Percentiles rank a stretch among this genome's conserved stretches.
phyloP scores from a whole-genome alignment of 1,139 yeast genomes.

The Hyphopichia pseudoburtonii region DNA sequence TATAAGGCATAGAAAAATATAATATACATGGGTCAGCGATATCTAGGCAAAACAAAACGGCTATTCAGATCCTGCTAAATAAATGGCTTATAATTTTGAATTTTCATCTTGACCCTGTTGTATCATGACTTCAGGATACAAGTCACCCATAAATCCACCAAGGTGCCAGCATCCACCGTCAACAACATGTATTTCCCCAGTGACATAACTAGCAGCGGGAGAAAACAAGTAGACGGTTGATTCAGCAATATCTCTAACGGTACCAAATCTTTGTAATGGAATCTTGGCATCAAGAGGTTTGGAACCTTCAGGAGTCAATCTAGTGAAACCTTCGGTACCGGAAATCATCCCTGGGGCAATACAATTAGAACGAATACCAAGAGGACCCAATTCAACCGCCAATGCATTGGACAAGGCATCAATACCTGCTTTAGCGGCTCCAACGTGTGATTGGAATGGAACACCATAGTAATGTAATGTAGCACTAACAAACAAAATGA shows the following conservation, averaged over 20 bases:
- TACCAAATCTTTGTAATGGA: slow-evolving; percentile 79
- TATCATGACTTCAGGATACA: slow-evolving; percentile 35
- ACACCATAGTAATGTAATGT: slow-evolving; percentile 90
- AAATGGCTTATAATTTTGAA: slow-evolving; percentile 16
- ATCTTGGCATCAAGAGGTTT: slow-evolving; percentile 44
- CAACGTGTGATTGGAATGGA: slow-evolving; percentile 85
- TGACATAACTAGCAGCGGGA: slow-evolving; percentile 74
- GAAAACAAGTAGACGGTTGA: slow-evolving; percentile 83
- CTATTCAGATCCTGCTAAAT: too few species aligned
- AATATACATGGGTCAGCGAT: too few species aligned
- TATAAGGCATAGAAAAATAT: too few species aligned
- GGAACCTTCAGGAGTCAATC: slow-evolving; percentile 46
- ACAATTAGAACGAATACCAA: slow-evolving; percentile 79
- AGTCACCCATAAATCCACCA: slow-evolving; percentile 42
- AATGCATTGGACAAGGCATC: slow-evolving; percentile 84
- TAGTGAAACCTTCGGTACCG: slow-evolving; percentile 79
- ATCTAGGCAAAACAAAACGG: too few species aligned
- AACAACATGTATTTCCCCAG: slow-evolving; percentile 77
- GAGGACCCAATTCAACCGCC: slow-evolving; percentile 90
- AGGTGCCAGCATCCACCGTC: slow-evolving; percentile 93
- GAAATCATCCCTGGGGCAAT: slow-evolving; percentile 90
- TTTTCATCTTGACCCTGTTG: slow-evolving; percentile 23
- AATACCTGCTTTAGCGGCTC: slow-evolving; percentile 95
- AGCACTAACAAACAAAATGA: slow-evolving; percentile 82
- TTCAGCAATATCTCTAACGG: slow-evolving; percentile 80